A percentile compares a stretch with the other conserved stretches of the same genome.
Evolutionary conservation across 306 rosid genomes (phyloP).

Genomic region (Canavalia gladiata): DNA sequence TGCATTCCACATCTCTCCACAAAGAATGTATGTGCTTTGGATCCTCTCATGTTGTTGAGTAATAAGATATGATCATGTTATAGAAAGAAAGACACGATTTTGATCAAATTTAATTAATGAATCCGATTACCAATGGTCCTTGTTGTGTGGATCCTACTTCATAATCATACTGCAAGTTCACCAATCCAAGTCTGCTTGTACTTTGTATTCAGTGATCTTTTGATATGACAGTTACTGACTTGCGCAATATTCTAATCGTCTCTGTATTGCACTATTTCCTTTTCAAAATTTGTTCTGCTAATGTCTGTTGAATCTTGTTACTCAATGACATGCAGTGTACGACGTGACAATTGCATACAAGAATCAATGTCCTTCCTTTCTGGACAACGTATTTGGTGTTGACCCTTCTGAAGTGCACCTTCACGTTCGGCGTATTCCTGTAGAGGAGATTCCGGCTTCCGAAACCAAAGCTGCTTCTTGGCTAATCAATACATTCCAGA

Average conservation of each 20-base stretch:
- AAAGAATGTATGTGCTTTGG: too few species aligned
- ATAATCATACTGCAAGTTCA: not conserved
- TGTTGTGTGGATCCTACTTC: too few species aligned
- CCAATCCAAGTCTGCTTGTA: not conserved
- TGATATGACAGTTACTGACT: not conserved
- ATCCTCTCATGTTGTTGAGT: too few species aligned
- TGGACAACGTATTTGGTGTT: conserved; percentile 90
- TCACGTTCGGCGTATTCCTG: conserved; percentile 74
- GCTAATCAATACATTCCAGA: conserved; percentile 70
- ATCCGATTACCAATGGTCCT: too few species aligned
- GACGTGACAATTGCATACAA: conserved; percentile 85
- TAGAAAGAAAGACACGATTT: too few species aligned
- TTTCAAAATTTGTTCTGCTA: conserved; percentile 10
- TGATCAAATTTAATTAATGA: too few species aligned
- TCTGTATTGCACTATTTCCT: not conserved
- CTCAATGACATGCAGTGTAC: conserved; percentile 70
- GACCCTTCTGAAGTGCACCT: conserved; percentile 96
- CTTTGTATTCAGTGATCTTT: conserved; percentile 19
- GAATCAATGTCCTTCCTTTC: conserved; percentile 79
- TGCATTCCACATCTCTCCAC: not conserved
- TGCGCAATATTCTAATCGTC: conserved; percentile 6
- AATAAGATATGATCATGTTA: too few species aligned
- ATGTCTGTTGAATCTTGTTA: conserved; percentile 31
- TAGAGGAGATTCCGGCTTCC: conserved; percentile 69
- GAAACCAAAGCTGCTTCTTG: conserved; percentile 70